Percentiles rank a stretch among this genome's conserved stretches.
Conservation (phyloP, 2,329 filamentous ascomycete species). For the Aspergillus piperis region DNA sequence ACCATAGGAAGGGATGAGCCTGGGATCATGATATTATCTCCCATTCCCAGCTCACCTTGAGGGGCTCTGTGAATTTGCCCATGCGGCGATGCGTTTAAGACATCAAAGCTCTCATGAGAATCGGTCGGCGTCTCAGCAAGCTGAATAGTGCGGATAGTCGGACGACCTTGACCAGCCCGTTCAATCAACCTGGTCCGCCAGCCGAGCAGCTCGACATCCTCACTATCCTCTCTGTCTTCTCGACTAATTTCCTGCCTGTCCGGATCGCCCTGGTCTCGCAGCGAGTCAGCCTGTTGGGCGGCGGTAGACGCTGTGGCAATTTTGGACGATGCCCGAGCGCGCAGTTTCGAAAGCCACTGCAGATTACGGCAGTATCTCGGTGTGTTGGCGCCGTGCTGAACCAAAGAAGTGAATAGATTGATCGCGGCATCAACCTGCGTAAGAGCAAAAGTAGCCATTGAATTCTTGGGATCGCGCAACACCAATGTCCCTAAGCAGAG, state of each 20-base stretch:
- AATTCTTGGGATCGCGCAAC: not conserved
- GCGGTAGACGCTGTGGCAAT: not conserved
- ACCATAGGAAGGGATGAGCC: not conserved
- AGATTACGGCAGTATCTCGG: constrained; percentile 1
- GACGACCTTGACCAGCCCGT: not conserved
- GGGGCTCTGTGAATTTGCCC: not conserved
- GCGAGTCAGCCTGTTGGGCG: too few relatives aligned
- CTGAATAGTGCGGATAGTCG: constrained; percentile 2
- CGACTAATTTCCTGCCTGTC: not conserved
- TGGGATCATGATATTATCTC: not conserved
- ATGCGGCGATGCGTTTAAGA: not conserved
- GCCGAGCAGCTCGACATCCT: constrained; percentile 3
- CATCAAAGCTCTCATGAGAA: not conserved
- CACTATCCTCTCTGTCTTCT: constrained; percentile 1
- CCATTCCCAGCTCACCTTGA: too few relatives aligned
- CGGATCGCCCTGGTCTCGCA: not conserved
- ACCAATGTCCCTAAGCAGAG: constrained; percentile 2
- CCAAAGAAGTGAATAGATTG: constrained; percentile 1
- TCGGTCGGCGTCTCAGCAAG: not conserved
- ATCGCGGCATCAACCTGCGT: not conserved
- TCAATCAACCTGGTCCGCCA: constrained; percentile 5
- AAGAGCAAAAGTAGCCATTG: not conserved
- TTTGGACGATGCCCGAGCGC: constrained; percentile 2
- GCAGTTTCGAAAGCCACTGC: not conserved
- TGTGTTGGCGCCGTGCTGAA: constrained; percentile 4